phyloP scores from a whole-genome alignment of 2,329 filamentous ascomycete species.

The Macroventuria anomochaeta region DNA sequence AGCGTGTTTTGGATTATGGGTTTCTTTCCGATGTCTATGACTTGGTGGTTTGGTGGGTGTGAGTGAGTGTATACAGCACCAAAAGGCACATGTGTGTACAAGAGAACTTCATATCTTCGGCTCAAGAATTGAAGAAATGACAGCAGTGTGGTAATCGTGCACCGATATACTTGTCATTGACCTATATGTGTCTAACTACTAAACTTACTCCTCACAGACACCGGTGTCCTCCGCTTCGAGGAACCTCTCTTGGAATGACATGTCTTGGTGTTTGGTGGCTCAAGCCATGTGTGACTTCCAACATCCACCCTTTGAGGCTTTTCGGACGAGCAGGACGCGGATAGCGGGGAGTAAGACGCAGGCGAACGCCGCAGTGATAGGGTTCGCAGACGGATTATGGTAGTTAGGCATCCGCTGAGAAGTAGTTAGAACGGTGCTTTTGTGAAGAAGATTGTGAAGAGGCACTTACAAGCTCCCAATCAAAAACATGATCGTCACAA shows the following conservation, averaged over 20 bases:
- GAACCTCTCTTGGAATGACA: not conserved
- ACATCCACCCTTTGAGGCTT: conserved; percentile 8
- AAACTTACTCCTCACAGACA: conserved; percentile 1
- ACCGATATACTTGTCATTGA: no score
- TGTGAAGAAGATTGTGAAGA: no score
- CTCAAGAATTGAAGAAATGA: no score
- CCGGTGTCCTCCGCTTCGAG: not conserved
- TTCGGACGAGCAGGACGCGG: conserved; percentile 20
- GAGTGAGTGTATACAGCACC: no score
- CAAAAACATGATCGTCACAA: not conserved
- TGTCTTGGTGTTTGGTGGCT: not conserved
- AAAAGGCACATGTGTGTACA: no score
- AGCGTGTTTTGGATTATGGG: not conserved
- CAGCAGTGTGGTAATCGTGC: no score
- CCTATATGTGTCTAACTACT: not conserved
- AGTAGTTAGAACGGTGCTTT: not conserved
- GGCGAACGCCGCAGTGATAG: conserved; percentile 22
- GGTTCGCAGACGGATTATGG: conserved; percentile 26
- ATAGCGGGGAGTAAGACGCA: conserved; percentile 11
- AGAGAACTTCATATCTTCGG: no score
- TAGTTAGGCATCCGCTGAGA: conserved; percentile 32
- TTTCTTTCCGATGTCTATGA: not conserved
- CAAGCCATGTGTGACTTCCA: not conserved
- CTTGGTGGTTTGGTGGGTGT: not conserved
- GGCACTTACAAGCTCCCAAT: not conserved